Base-by-base conservation (phyloP, 202 grass and related monocot genomes). In the Elaeis oleifera region DNA sequence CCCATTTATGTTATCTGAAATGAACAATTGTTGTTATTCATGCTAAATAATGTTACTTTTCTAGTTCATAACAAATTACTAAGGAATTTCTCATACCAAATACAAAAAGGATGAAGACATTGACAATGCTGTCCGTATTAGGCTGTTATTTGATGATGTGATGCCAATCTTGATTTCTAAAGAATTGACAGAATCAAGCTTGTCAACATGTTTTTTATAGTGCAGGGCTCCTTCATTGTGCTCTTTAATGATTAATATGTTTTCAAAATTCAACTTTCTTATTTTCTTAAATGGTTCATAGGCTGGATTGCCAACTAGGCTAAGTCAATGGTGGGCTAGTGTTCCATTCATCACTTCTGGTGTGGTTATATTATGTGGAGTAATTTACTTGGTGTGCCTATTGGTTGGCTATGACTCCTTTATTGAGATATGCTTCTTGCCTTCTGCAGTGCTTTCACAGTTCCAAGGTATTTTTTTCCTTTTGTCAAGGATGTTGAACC, bases 371-470 rank as follows among this genome's bases (percentile, higher is more conserved):
- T 50, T 89, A 71, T 92, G 88, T 20, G 69, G 74, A 31, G 60
- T 61, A 0, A 97, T 97, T 64, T 97, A 97, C 72, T 32, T 97
- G 62, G 69, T 59, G 5, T 97, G 94, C 80, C 79, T 97, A 67
- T 78, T 97, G 72, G 67, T 82, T 77, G 94, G 88, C 53, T 97
- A 97, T 77, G 94, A 92, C 81, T 84, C 94, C 65, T 97, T 84
- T 17, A 27, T 1, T 3, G 69, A 89, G 74, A 89, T 92, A 71
- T 97, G 94, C 82, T 97, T 97, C 88, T 84, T 82, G 69, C 94
- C 94, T 72, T 84, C 74, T 64, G 71, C 36, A 68, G 77, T 89
- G 22, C 69, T 70, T 50, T 89, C 87, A 44, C 88, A 15, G 58
- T 92, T 97, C 79, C 94, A 89, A 97, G 94, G 94, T 97, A 63